Base-by-base conservation (phyloP, 2,329 filamentous ascomycete species). In the Aaosphaeria arxii region DNA sequence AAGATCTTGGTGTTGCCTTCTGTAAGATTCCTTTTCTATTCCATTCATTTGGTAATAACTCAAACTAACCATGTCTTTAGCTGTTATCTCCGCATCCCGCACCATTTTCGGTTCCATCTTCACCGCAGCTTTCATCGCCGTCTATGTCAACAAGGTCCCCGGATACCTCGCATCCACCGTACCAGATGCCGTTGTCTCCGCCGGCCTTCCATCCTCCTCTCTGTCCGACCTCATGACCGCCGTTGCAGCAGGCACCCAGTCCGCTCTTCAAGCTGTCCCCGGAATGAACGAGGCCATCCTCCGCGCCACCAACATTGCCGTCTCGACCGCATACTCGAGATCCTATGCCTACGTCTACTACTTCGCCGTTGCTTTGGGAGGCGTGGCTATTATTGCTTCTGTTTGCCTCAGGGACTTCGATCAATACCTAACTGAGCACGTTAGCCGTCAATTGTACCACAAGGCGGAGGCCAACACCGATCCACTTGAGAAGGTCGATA, bases 71-170 rank as follows among this genome's bases (percentile, higher is more conserved):
- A 52, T 11, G 33, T 9, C 13, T 36, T 13, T 36, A 36, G 33
- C 9, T 13, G 13, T 36, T 13, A 36, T 13, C 9, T 53, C 53
- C 13, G 48, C 54, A 24, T 51, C 48, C 17, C 55, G 51, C 6
- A 53, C 51, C 7, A 58, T 56, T 31, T 49, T 56, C 31, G 51
- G 51, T n/a, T 53, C 53, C 7, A 48, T 56, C 44, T 56, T 54
- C 31, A 56, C 53, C 9, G 47, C 55, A 2, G 44, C 51, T 11
- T 57, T 58, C 47, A 51, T 58, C n/a, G 56, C 59, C n/a, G 50
- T 63, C 17, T 53, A 56, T 41, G 54, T 50, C 29, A 57, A 56
- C 46, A 60, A 60, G 42, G 46, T 56, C 5, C 57, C 57, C 1
- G 45, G 47, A 7, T 49, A 61, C 11, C 43, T 63, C 3, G 9